Conservation (phyloP, 768 basidiomycete species). For the Boletus vinaceobasis region DNA sequence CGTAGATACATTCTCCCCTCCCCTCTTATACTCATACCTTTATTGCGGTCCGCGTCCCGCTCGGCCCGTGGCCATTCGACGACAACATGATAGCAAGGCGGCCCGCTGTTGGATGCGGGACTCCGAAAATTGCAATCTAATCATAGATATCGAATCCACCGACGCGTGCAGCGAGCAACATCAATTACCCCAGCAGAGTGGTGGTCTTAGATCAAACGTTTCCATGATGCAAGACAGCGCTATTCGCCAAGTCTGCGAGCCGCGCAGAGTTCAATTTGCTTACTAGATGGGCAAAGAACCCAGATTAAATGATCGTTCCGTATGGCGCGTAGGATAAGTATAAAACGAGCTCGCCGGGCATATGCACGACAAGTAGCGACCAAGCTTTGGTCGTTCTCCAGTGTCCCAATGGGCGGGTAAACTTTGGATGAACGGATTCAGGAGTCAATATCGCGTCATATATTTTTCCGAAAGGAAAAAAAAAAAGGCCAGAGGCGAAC, state of each 20-base stretch:
- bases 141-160: neutral
- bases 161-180: neutral
- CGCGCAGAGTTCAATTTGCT: no score
- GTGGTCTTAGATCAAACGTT: neutral
- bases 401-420: no score
- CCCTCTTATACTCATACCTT: neutral
- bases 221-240: neutral
- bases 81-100: neutral
- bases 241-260: no score
- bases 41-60: constrained; percentile 7
- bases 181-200: no score
- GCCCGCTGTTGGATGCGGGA: neutral
- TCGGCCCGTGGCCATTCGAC: constrained; percentile 1
- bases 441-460: no score
- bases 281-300: no score
- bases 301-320: neutral
- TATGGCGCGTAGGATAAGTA: neutral
- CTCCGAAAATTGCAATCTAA: neutral
- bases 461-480: no score
- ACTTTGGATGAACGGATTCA: no score
- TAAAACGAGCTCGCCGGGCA: neutral
- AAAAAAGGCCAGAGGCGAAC: no score
- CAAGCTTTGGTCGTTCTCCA: neutral
- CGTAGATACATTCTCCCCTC: neutral
- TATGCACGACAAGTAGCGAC: neutral